Percentiles rank a stretch among this genome's conserved stretches.
Evolutionary conservation across 305 asterid species (phyloP).

Genomic region (Fraxinus sp.): DNA sequence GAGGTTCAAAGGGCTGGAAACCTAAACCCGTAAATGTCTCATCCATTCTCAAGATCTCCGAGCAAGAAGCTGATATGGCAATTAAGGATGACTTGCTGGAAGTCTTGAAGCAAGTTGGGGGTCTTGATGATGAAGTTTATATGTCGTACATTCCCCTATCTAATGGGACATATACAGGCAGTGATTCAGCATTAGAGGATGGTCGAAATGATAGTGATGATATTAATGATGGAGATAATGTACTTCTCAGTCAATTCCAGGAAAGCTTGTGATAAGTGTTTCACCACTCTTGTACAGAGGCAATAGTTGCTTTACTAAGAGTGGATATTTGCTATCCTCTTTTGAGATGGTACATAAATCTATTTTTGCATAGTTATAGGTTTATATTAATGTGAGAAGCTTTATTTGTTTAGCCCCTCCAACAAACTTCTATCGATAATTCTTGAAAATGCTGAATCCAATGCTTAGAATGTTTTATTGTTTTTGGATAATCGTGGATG

Average conservation of each 20-base stretch:
- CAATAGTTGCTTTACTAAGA: background rate
- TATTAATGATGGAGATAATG: conserved; percentile 36
- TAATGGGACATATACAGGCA: conserved; percentile 18
- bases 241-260: conserved; percentile 48
- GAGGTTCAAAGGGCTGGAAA: conserved; percentile 66
- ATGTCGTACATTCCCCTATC: conserved; percentile 41
- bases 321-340: background rate
- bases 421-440: background rate
- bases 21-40: conserved; percentile 59
- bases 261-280: conserved; percentile 47
- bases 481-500: too few relatives aligned
- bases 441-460: background rate
- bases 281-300: conserved; percentile 6
- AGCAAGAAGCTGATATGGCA: conserved; percentile 46
- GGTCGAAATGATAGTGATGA: conserved; percentile 30
- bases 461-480: background rate
- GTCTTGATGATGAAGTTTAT: conserved; percentile 53
- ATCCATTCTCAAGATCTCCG: conserved; percentile 51
- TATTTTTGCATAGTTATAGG: background rate
- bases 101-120: conserved; percentile 51
- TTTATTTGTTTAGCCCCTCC: background rate
- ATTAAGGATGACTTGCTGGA: conserved; percentile 52
- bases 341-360: background rate
- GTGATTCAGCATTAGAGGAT: conserved; percentile 17
- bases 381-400: background rate